phyloP scores from a whole-genome alignment of 2,329 filamentous ascomycete genomes.

The Botrytis pseudocinerea region DNA sequence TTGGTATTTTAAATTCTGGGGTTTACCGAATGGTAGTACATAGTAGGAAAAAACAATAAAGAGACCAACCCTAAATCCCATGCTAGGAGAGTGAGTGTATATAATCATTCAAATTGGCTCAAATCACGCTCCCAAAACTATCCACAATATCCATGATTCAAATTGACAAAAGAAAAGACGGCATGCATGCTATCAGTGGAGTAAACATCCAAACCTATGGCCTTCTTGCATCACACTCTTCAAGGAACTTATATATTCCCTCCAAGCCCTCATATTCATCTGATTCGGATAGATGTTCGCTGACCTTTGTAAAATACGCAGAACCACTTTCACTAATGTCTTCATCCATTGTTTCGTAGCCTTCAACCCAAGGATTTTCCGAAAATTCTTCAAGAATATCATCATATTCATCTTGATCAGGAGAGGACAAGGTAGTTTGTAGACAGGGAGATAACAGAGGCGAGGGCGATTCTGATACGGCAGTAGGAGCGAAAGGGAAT shows the following conservation, averaged over 20 bases:
- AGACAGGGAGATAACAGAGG: constrained; percentile 35
- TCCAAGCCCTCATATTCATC: constrained; percentile 60
- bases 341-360: constrained; percentile 38
- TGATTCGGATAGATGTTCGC: constrained; percentile 44
- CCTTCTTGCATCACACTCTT: constrained; percentile 55
- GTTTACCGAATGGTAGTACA: neutral
- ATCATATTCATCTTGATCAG: constrained; percentile 40
- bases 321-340: constrained; percentile 37
- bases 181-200: neutral
- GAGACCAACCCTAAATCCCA: neutral
- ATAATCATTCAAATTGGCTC: neutral
- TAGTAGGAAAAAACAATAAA: neutral
- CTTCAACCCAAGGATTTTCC: constrained; percentile 40
- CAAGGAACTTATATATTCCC: constrained; percentile 66
- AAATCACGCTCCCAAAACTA: neutral
- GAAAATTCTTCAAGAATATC: constrained; percentile 29
- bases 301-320: constrained; percentile 37
- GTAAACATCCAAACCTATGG: neutral
- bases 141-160: neutral
- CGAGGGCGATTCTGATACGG: constrained; percentile 39
- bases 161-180: constrained; percentile 14
- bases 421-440: constrained; percentile 11
- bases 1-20: neutral
- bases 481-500: constrained; percentile 80
- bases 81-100: neutral